Evolutionary conservation across 1,284 basidiomycete species (phyloP).

Genomic region (Fomitopsis pinicola): DNA sequence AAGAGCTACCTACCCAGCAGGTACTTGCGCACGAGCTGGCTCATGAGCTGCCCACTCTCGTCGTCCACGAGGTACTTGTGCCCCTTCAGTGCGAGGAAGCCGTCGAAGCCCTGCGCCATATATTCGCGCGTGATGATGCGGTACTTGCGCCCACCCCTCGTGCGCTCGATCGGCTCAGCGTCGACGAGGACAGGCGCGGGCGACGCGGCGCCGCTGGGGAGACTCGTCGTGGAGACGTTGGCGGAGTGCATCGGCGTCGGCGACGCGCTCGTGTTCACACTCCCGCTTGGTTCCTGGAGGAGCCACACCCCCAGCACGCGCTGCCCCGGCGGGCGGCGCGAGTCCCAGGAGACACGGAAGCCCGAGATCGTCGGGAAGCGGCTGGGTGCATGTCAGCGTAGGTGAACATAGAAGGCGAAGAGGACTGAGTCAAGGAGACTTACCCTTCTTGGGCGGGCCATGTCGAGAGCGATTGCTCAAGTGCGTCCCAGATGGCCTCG

Average conservation of each 20-base stretch:
- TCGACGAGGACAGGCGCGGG: conserved; percentile 25
- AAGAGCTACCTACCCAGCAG: conserved; percentile 60
- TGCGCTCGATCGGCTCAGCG: conserved; percentile 51
- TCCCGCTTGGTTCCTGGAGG: conserved; percentile 42
- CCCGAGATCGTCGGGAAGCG: conserved; percentile 89
- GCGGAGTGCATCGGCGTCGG: conserved; percentile 28
- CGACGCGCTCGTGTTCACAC: conserved; percentile 21
- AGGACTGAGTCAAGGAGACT: conserved; percentile 12
- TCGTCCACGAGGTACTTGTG: conserved; percentile 76
- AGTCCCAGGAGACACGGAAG: conserved; percentile 88
- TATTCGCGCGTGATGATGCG: conserved; percentile 77
- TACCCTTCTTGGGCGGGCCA: conserved; percentile 93
- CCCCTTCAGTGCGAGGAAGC: conserved; percentile 69
- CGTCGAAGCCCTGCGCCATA: conserved; percentile 78
- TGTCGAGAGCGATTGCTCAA: conserved; percentile 72
- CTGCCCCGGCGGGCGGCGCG: conserved; percentile 61
- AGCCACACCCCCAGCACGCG: conserved; percentile 74
- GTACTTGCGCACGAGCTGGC: conserved; percentile 80
- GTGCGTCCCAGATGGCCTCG: conserved; percentile 73
- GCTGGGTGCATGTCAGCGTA: conserved; percentile 31
- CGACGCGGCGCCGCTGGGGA: conserved; percentile 4
- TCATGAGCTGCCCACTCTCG: conserved; percentile 82
- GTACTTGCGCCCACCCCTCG: conserved; percentile 58
- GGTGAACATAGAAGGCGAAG: no score
- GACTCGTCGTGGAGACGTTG: conserved; percentile 25